phyloP scores from a whole-genome alignment of 495 filamentous ascomycete genomes.

The Penicillium bovifimosum region DNA sequence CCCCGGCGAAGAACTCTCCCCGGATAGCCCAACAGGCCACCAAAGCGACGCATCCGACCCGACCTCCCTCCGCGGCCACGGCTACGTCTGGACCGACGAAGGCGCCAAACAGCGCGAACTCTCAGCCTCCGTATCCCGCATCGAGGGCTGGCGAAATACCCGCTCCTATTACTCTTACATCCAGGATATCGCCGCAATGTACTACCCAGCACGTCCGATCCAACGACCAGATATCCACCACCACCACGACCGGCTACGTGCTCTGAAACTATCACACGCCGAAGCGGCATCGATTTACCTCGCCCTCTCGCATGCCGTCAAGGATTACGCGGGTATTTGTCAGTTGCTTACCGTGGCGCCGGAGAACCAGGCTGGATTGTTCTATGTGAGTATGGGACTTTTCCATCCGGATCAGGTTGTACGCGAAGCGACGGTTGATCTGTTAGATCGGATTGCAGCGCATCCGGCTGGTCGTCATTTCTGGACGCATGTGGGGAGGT shows the following conservation, averaged over 20 bases:
- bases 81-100: slow-evolving; percentile 92
- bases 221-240: slow-evolving; percentile 82
- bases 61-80: slow-evolving; percentile 68
- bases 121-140: slow-evolving; percentile 79
- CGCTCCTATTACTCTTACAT: slow-evolving; percentile 93
- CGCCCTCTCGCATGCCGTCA: slow-evolving; percentile 67
- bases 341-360: slow-evolving; percentile 82
- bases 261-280: slow-evolving; percentile 62
- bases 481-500: slow-evolving; percentile 80
- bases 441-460: slow-evolving; percentile 74
- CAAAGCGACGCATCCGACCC: slow-evolving; percentile 47
- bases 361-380: slow-evolving; percentile 82
- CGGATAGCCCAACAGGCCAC: slow-evolving; percentile 44
- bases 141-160: slow-evolving; percentile 94
- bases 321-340: slow-evolving; percentile 82
- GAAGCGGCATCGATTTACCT: slow-evolving; percentile 77
- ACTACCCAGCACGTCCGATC: slow-evolving; percentile 59
- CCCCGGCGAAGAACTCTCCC: slow-evolving; percentile 42
- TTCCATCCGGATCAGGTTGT: slow-evolving; percentile 84
- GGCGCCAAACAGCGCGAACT: slow-evolving; percentile 74
- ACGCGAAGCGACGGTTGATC: slow-evolving; percentile 66
- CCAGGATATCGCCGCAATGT: slow-evolving; percentile 61
- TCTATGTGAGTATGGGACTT: slow-evolving; percentile 87
- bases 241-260: slow-evolving; percentile 83
- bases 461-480: slow-evolving; percentile 93